Conservation (phyloP, 1,284 basidiomycete genomes). For the Cerioporus squamosus region DNA sequence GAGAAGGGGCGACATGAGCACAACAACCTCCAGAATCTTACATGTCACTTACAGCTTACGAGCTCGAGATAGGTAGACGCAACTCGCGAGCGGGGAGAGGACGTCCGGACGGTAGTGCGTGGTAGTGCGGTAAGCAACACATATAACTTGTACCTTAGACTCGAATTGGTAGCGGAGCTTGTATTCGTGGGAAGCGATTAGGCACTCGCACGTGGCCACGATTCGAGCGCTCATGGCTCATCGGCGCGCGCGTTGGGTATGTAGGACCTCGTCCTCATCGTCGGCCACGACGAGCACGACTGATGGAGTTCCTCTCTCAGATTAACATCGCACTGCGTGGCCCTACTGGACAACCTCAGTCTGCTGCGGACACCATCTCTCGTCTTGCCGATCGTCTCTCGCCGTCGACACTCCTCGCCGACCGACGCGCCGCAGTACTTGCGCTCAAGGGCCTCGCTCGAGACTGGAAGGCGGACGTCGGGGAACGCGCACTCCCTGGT, state of each 20-base stretch:
- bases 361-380: slow-evolving; percentile 83
- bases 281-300: slow-evolving; percentile 14
- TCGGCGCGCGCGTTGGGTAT: slow-evolving; percentile 3
- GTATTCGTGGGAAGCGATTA: too few relatives aligned
- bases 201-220: too few relatives aligned
- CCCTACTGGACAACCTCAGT: slow-evolving; percentile 79
- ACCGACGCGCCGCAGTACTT: slow-evolving; percentile 90
- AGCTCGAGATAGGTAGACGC: too few relatives aligned
- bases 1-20: too few relatives aligned
- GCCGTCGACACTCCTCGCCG: slow-evolving; percentile 84
- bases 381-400: slow-evolving; percentile 89
- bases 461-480: slow-evolving; percentile 91
- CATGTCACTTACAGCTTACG: too few relatives aligned
- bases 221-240: too few relatives aligned
- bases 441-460: slow-evolving; percentile 91
- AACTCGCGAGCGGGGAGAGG: too few relatives aligned
- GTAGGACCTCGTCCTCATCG: slow-evolving; percentile 2
- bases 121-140: too few relatives aligned
- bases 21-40: too few relatives aligned
- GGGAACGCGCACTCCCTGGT: slow-evolving; percentile 73
- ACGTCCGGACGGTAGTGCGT: too few relatives aligned
- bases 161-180: too few relatives aligned
- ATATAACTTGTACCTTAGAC: too few relatives aligned
- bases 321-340: slow-evolving; percentile 82
- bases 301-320: slow-evolving; percentile 84